phyloP scores from a whole-genome alignment of 345 rosid genomes.

The Gossypium sturtianum region DNA sequence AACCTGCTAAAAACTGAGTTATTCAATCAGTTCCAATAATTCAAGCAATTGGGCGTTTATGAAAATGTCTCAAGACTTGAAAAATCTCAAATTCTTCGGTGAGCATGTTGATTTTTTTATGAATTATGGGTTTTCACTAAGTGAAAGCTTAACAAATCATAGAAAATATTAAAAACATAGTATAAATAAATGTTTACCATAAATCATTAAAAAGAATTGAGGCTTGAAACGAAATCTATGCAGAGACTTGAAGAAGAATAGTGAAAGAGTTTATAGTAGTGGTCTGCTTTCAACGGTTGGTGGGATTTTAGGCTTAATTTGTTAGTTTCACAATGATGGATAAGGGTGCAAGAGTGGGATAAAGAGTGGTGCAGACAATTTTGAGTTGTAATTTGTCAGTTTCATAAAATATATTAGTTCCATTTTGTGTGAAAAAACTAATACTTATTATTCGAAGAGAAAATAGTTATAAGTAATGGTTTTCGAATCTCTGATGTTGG shows the following conservation, averaged over 20 bases:
- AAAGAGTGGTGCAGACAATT: not conserved
- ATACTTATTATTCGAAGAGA: not conserved
- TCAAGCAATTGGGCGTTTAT: not conserved
- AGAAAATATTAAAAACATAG: not conserved
- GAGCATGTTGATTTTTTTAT: not conserved
- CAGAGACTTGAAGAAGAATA: not conserved
- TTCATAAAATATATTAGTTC: too few species aligned
- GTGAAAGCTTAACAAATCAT: not conserved
- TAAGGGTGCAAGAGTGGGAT: not conserved
- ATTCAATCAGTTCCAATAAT: not conserved
- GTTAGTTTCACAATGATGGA: not conserved
- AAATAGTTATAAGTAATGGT: not conserved
- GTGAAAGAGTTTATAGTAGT: not conserved
- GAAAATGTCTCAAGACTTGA: not conserved
- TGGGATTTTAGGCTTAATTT: not conserved
- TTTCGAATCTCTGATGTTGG: not conserved
- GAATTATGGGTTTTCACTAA: not conserved
- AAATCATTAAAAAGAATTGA: not conserved
- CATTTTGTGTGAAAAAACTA: too few species aligned
- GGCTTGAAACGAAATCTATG: not conserved
- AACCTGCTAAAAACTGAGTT: slow-evolving; percentile 19
- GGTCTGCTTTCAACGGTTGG: not conserved
- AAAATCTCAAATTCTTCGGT: too few species aligned
- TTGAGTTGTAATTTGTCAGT: not conserved
- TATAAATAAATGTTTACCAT: not conserved